These are phyloP conservation scores for Leucocoprinus birnbaumii DNA, from an alignment of 768 basidiomycete genomes.

Conservation along the genomic window DNA sequence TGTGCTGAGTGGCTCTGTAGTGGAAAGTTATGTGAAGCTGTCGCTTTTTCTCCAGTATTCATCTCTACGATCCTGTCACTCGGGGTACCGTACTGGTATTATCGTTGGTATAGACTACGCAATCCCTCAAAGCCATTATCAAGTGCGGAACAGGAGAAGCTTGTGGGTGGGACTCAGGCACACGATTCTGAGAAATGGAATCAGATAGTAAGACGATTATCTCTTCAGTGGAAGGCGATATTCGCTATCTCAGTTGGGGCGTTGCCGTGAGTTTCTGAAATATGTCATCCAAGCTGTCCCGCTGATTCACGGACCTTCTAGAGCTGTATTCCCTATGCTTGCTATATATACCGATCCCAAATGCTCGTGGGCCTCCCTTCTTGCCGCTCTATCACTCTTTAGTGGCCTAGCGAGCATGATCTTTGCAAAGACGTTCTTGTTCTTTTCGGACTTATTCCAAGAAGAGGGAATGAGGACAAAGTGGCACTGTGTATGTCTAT, in stretches of 20 bases:
- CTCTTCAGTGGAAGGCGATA: neutral
- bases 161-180: neutral
- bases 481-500: neutral
- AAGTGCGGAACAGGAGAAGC: neutral
- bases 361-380: conserved; percentile 4
- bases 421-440: neutral
- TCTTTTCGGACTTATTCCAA: neutral
- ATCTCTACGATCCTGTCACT: neutral
- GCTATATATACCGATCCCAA: neutral
- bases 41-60: neutral
- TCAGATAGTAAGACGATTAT: neutral
- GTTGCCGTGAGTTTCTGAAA: neutral
- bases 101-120: neutral
- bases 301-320: neutral
- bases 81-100: neutral
- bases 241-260: neutral
- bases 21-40: neutral
- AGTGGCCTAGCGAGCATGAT: neutral
- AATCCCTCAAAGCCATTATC: no score
- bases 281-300: neutral
- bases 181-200: neutral
- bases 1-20: neutral
- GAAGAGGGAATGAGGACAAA: neutral
- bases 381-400: neutral
- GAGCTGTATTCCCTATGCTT: conserved; percentile 2